Conservation (phyloP, 2,329 filamentous ascomycete species). For the Dryadomyces quercus-mongolicae region DNA sequence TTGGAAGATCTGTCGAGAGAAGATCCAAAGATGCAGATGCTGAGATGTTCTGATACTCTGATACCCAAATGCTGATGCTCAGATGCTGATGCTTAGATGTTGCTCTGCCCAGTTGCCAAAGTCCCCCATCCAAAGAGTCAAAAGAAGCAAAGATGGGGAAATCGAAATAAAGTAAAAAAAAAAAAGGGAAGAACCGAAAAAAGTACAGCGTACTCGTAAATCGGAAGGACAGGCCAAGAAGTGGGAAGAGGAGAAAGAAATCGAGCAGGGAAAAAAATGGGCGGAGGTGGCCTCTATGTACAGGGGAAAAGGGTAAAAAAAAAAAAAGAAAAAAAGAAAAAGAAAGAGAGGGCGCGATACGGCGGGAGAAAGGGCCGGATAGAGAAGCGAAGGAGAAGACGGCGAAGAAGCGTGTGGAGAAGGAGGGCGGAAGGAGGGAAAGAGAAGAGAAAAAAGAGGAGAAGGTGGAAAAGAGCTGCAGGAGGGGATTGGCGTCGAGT, state of each 20-base stretch:
- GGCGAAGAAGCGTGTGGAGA: background rate
- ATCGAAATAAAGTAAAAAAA: too few species aligned
- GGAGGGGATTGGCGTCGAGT: slow-evolving; percentile 3
- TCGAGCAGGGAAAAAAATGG: background rate
- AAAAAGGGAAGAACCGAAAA: background rate
- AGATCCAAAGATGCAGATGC: too few species aligned
- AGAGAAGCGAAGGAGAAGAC: background rate
- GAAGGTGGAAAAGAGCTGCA: background rate
- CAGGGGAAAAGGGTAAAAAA: background rate
- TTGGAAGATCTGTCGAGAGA: too few species aligned
- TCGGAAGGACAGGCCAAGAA: background rate
- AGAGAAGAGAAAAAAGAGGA: background rate
- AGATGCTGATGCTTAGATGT: too few species aligned
- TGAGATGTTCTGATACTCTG: too few species aligned
- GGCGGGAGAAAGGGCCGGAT: background rate
- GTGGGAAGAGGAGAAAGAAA: background rate
- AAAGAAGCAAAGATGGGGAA: background rate
- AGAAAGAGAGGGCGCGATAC: background rate
- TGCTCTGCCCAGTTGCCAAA: too few species aligned
- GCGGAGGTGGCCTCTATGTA: background rate
- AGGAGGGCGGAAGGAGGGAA: background rate
- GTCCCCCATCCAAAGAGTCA: background rate
- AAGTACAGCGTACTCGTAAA: too few species aligned
- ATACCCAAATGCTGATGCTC: too few species aligned
- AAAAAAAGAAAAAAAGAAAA: background rate